These are phyloP conservation scores for Solanum chiquidenum DNA, from an alignment of 257 asterid genomes.

Conservation along the genomic window DNA sequence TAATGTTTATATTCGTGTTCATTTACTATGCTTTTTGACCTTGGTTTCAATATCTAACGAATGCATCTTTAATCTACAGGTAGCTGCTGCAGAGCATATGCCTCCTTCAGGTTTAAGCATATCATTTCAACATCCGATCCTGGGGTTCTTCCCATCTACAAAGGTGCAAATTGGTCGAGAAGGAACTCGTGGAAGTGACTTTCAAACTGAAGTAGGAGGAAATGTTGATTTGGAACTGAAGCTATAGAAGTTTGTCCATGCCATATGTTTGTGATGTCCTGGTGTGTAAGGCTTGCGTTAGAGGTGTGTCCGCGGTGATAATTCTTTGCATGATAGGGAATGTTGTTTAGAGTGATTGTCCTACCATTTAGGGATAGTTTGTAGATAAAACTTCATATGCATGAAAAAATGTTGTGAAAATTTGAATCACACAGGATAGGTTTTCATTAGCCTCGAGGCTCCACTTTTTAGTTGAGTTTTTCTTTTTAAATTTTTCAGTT, in stretches of 20 bases:
- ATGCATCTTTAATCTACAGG: too few relatives aligned
- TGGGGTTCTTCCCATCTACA: constrained; percentile 45
- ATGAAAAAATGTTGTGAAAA: too few relatives aligned
- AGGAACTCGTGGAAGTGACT: constrained; percentile 8
- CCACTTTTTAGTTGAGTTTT: neutral
- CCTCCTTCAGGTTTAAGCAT: constrained; percentile 15
- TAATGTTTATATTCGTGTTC: too few relatives aligned
- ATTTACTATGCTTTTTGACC: too few relatives aligned
- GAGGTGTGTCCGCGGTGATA: neutral
- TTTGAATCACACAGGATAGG: too few relatives aligned
- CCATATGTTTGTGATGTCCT: neutral
- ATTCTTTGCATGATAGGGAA: neutral
- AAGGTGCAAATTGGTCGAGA: constrained; percentile 10
- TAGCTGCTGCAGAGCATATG: neutral
- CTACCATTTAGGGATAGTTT: neutral
- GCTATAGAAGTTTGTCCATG: constrained; percentile 21
- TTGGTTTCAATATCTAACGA: too few relatives aligned
- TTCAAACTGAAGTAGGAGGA: constrained; percentile 25
- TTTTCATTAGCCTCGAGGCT: too few relatives aligned
- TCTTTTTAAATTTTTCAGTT: too few relatives aligned
- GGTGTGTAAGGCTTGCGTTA: neutral
- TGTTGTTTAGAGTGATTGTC: neutral
- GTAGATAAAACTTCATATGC: too few relatives aligned
- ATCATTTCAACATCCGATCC: constrained; percentile 12
- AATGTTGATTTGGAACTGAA: constrained; percentile 56